Base-by-base conservation (phyloP, 2,329 filamentous ascomycete species). In the Talaromyces islandicus region DNA sequence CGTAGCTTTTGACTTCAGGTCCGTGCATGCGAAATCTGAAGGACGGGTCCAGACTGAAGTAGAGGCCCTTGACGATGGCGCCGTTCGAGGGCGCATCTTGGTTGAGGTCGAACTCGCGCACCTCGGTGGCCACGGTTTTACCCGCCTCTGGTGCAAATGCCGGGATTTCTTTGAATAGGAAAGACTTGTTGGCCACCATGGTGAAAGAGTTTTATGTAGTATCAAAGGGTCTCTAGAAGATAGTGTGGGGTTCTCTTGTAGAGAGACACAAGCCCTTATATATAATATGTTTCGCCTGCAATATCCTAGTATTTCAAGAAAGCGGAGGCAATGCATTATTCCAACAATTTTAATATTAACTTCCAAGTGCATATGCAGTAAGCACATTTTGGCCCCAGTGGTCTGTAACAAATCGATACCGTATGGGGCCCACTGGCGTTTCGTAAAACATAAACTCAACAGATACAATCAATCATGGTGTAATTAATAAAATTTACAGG, bases 21-120 rank as follows among this genome's bases (percentile, higher is more conserved):
- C 80, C 75, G 55, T 90, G 87, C 89, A 96, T 92, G 66, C 85
- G 84, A 62, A 88, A 88, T 60, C 92, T 88, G 80, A 90, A 85
- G 79, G 95, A 96, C 2, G 91, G 91, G 74, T 96, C 91, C 77
- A 88, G 88, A 41, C 89, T 92, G 64, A 87, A 80, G 73, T 89
- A 91, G 69, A 88, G 83, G 67, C 88, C 84, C 77, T 90, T 84
- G 64, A 88, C 77, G 38, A 85, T 84, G 52, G 95, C 73, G 46
- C 91, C 87, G 14, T 55, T 43, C 10, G 25, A 7, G 24, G 85
- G 81, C 27, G 86, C 82, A 7, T 83, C 66, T 27, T 71, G 67
- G 56, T 68, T 68, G 65, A 87, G 76, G 71, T 94, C 89, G 64
- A 92, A 86, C 21, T 84, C 81, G 62, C 83, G 82, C 65, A 82